Evolutionary conservation across 176 grass and related monocot genomes (phyloP).

Genomic region (Dactylis glomerata): DNA sequence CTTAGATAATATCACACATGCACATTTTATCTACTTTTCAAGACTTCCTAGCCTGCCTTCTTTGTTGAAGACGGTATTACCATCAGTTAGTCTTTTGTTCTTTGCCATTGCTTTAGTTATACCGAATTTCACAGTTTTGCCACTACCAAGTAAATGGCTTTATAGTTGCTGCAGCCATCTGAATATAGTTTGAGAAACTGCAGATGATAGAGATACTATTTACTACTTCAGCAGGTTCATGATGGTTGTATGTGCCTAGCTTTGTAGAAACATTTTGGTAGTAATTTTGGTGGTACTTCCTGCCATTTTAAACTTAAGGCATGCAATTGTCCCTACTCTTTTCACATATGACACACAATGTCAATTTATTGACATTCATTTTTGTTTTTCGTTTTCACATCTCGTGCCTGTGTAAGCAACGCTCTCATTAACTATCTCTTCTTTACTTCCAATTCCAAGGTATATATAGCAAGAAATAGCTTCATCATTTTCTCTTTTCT

Average conservation of each 20-base stretch:
- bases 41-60: neutral
- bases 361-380: neutral
- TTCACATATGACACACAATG: neutral
- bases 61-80: neutral
- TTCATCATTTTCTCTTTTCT: neutral
- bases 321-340: neutral
- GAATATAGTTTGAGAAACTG: neutral
- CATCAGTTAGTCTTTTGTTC: conserved; percentile 3
- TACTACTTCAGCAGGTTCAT: neutral
- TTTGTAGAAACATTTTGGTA: neutral
- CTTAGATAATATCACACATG: neutral
- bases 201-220: neutral
- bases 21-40: neutral
- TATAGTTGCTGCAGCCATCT: conserved; percentile 1
- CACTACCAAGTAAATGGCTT: neutral
- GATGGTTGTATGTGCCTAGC: neutral
- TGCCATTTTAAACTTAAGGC: neutral
- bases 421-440: neutral
- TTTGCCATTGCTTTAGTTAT: neutral
- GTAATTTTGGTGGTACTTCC: neutral
- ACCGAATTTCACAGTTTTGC: neutral
- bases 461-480: neutral
- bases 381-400: neutral
- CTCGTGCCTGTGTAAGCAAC: neutral
- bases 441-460: neutral